These are phyloP conservation scores for Chytridiales sp. DNA, from an alignment of 371 early-diverging fungal species.

Conservation along the genomic window DNA sequence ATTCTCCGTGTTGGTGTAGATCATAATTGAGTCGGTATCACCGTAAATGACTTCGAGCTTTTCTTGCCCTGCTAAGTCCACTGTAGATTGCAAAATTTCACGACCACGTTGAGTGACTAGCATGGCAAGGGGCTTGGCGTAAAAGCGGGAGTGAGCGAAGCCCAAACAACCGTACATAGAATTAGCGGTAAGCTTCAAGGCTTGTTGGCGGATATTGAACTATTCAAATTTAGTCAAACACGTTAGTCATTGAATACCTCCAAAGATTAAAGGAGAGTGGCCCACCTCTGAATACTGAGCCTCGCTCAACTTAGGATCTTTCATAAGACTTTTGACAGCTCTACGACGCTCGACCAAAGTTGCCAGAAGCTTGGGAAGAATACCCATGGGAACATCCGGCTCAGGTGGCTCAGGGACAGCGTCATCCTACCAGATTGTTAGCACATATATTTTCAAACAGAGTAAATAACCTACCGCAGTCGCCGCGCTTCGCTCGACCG, in stretches of 20 bases:
- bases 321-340: conserved; percentile 91
- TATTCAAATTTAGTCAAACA: too few relatives aligned
- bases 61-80: conserved; percentile 76
- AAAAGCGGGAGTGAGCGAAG: conserved; percentile 93
- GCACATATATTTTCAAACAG: conserved; percentile 7
- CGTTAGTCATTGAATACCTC: too few relatives aligned
- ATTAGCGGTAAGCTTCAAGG: conserved; percentile 99
- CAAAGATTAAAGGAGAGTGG: background rate
- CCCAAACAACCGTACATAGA: conserved; percentile 99
- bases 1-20: conserved; percentile 87
- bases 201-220: conserved; percentile 95
- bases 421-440: conserved; percentile 47
- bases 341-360: conserved; percentile 90
- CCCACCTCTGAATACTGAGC: conserved; percentile 63
- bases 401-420: conserved; percentile 78
- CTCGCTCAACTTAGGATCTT: conserved; percentile 60
- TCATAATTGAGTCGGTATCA: conserved; percentile 99
- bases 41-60: conserved; percentile 98
- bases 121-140: conserved; percentile 97
- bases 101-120: conserved; percentile 97
- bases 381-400: conserved; percentile 62
- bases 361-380: conserved; percentile 89
- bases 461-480: conserved; percentile 8
- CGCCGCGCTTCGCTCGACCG: conserved; percentile 61
- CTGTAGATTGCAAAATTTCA: conserved; percentile 95